A percentile compares a stretch with the other conserved stretches of the same genome.
Conservation (phyloP, 805 yeast species). For the Kodamaea laetipori region DNA sequence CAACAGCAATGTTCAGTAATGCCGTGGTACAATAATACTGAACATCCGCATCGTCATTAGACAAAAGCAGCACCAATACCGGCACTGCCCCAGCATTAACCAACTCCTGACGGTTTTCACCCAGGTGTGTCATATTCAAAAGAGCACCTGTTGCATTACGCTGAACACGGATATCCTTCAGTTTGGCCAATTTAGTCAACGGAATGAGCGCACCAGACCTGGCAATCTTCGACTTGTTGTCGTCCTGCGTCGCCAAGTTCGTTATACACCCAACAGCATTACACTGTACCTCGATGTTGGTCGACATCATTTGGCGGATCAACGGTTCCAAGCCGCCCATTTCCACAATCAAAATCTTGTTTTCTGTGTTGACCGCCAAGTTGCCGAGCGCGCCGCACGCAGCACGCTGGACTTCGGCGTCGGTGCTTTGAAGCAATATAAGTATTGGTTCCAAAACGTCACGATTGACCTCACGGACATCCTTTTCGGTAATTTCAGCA, state of each 20-base stretch:
- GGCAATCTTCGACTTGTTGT: constrained; percentile 93
- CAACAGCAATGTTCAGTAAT: constrained; percentile 94
- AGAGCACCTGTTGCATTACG: constrained; percentile 98
- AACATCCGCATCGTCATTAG: constrained; percentile 91
- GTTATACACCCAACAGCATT: constrained; percentile 99
- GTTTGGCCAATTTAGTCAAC: constrained; percentile 88
- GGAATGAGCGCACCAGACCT: constrained; percentile 95
- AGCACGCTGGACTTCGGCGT: constrained; percentile 95
- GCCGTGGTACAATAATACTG: constrained; percentile 99
- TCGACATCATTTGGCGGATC: constrained; percentile 95
- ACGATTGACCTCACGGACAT: constrained; percentile 84
- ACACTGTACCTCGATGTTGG: constrained; percentile 97
- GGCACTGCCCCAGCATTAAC: constrained; percentile 99
- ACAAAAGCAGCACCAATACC: constrained; percentile 81
- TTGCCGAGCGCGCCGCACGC: constrained; percentile 99
- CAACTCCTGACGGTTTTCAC: constrained; percentile 92
- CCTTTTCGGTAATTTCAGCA: constrained; percentile 97
- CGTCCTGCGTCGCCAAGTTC: constrained; percentile 96
- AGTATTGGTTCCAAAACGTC: constrained; percentile 94
- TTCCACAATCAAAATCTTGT: constrained; percentile 89
- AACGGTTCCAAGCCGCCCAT: constrained; percentile 98
- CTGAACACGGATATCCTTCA: constrained; percentile 93
- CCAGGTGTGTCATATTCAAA: constrained; percentile 96
- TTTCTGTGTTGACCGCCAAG: constrained; percentile 93
- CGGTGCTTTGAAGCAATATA: constrained; percentile 80